Evolutionary conservation across 1,284 basidiomycete species (phyloP), one percentile per base, ranked within the genome.

Genomic region (Cryptococcus deneoformans): DNA sequence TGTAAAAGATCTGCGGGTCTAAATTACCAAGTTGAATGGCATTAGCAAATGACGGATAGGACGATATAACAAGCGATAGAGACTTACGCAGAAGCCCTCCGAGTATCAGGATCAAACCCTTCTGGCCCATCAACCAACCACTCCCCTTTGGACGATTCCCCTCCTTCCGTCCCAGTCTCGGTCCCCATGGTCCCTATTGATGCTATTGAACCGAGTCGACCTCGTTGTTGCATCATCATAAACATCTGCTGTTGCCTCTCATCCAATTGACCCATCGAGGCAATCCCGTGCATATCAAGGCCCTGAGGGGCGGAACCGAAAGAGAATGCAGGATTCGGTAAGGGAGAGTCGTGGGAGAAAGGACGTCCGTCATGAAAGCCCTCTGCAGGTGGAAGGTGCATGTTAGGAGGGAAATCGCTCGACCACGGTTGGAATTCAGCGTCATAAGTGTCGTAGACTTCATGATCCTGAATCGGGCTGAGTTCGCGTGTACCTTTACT

Each of bases 281-380:
- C 43, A 16, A 11, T 44, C 43, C 14, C n/a, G 14, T 8, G 43
- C n/a, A 44, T n/a, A 24, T 44, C 43, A 3, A 7, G 46, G 6
- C 46, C 24, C 46, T 47, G 20, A n/a, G 16, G 24, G 36, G 49
- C 53, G n/a, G 47, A 59, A n/a, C 73, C 73, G 55, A 75, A 75
- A 8, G 72, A 69, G 63, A 73, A 75, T 3, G 58, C 45, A 7
- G 73, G 73, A 54, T 71, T 71, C 6, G 73, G 73, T 16, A 70
- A 52, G 1, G 73, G 69, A 9, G 66, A 67, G 56, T 67, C 66
- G 9, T 67, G 66, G 6, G 65, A 61, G 58, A 65, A 68, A 10
- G 66, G 61, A 11, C 60, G 53, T 2, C 60, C 61, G 52, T 63
- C 61, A 29, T 29, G 29, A 29, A 58, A 63, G 24, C 56, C 51